Percentiles rank a stretch among this genome's conserved stretches.
phyloP scores from a whole-genome alignment of 331 rosid genomes.

The Malus hybrid region DNA sequence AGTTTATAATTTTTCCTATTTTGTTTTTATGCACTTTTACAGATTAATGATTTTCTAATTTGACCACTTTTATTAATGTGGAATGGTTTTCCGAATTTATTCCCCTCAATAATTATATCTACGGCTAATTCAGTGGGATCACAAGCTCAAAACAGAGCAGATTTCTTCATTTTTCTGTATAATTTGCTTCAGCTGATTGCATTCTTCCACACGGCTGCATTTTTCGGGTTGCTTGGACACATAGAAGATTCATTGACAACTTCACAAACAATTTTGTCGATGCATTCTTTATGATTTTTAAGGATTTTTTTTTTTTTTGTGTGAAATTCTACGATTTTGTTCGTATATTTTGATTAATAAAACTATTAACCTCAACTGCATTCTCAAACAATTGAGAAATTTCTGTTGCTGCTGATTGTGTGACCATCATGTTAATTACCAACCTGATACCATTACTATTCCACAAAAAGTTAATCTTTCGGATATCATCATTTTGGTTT shows the following conservation, averaged over 20 bases:
- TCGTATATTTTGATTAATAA: background rate
- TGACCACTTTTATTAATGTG: background rate
- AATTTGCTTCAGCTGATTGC: background rate
- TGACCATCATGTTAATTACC: background rate
- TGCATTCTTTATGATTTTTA: background rate
- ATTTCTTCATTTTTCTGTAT: background rate
- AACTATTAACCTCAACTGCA: background rate
- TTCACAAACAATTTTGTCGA: background rate
- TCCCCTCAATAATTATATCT: background rate
- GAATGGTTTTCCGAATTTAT: background rate
- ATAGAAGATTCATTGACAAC: background rate
- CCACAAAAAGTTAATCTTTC: too few relatives aligned
- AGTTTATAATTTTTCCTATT: too few relatives aligned
- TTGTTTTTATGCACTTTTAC: too few relatives aligned
- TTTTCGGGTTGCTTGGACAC: background rate
- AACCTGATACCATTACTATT: too few relatives aligned
- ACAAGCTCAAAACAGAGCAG: background rate
- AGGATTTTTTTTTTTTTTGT: background rate
- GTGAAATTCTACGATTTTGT: too few relatives aligned
- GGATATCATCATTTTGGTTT: background rate
- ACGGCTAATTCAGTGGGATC: background rate
- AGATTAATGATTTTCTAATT: background rate
- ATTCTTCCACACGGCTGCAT: background rate
- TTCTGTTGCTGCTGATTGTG: background rate
- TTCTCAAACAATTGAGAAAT: background rate